phyloP scores from a whole-genome alignment of 306 rosid species.

The Fragaria iinumae region DNA sequence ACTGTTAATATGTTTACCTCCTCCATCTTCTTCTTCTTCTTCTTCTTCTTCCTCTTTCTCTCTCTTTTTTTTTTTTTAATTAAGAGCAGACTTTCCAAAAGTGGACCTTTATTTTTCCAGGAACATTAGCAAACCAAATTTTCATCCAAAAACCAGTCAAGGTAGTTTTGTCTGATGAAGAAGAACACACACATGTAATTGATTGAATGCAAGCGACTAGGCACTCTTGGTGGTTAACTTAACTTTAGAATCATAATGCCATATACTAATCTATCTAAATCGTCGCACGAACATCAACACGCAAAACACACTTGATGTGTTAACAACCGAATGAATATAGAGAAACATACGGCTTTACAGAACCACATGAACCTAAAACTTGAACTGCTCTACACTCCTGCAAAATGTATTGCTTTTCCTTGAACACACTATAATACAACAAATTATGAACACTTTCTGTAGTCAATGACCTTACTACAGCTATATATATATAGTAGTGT shows the following conservation, averaged over 20 bases:
- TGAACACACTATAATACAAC: conserved; percentile 12
- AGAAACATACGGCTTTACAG: neutral
- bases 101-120: no score
- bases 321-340: neutral
- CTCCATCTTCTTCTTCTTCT: no score
- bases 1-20: neutral
- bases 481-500: neutral
- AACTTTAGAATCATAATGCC: no score
- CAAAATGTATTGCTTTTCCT: neutral
- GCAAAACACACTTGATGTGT: neutral
- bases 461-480: conserved; percentile 5
- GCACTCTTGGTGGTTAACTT: no score
- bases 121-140: no score
- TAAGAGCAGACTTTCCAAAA: no score
- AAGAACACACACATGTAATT: no score
- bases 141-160: no score
- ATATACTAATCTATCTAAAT: neutral
- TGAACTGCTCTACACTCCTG: conserved; percentile 11
- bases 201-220: no score
- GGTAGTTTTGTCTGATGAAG: no score
- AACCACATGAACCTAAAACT: conserved; percentile 13
- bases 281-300: neutral
- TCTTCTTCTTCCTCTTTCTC: no score
- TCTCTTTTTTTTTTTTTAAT: no score
- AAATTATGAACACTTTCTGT: neutral